These are phyloP conservation scores for Teunomyces funiuensis DNA, from an alignment of 805 yeast genomes.

Conservation along the genomic window DNA sequence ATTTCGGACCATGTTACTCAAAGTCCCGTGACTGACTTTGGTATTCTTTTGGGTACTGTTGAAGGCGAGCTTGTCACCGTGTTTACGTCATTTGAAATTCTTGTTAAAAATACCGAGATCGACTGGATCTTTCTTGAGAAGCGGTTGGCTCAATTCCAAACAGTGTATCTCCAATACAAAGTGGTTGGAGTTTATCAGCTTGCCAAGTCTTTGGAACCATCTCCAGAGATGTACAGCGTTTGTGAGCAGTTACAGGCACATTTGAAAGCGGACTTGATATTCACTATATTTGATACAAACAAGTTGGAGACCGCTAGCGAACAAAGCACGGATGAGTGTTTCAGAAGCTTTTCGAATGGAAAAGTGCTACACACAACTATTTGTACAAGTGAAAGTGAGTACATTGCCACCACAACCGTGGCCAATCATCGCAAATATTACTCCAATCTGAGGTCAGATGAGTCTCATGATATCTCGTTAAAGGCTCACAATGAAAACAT, in stretches of 20 bases:
- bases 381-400: conserved; percentile 30
- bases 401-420: conserved; percentile 32
- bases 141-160: conserved; percentile 26
- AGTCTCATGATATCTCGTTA: conserved; percentile 7
- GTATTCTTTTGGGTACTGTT: conserved; percentile 29
- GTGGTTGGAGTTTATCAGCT: conserved; percentile 34
- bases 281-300: not conserved
- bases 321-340: not conserved
- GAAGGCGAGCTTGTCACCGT: conserved; percentile 14
- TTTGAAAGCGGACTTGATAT: not conserved
- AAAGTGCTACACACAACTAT: conserved; percentile 16
- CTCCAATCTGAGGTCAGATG: conserved; percentile 10
- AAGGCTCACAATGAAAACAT: conserved; percentile 13
- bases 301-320: not conserved
- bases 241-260: not conserved
- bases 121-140: conserved; percentile 26
- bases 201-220: not conserved
- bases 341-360: not conserved
- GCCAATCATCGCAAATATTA: conserved; percentile 27
- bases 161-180: conserved; percentile 26
- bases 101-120: conserved; percentile 14
- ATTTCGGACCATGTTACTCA: conserved; percentile 32
- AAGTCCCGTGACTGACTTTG: conserved; percentile 16
- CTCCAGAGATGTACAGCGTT: not conserved
- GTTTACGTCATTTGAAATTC: conserved; percentile 31